Base-by-base conservation (phyloP, 495 filamentous ascomycete genomes). In the Amphirosellinia nigrospora region DNA sequence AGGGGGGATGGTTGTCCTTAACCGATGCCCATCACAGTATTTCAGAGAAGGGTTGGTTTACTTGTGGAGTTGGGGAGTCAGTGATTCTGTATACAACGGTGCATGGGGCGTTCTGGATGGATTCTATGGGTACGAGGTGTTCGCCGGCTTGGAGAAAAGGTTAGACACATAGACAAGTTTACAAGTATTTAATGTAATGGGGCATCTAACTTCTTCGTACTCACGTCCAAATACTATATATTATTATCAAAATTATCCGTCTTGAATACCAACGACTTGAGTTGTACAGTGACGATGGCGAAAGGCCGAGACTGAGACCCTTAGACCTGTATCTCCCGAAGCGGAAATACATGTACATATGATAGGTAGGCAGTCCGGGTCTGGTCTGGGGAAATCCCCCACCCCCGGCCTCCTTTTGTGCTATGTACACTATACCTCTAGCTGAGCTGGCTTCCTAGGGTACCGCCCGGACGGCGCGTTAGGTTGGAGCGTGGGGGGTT, bases 241-340 rank as follows among this genome's bases (percentile, higher is more conserved):
- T 46, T 46, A n/a, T n/a, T n/a, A n/a, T n/a, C n/a, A n/a, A n/a
- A n/a, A n/a, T n/a, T n/a, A n/a, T n/a, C n/a, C n/a, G n/a, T n/a
- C n/a, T n/a, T n/a, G n/a, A n/a, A n/a, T n/a, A n/a, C n/a, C n/a
- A n/a, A n/a, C n/a, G n/a, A n/a, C n/a, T n/a, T n/a, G n/a, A n/a
- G n/a, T n/a, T n/a, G n/a, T n/a, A n/a, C n/a, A n/a, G n/a, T n/a
- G n/a, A n/a, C n/a, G n/a, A n/a, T n/a, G n/a, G n/a, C n/a, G n/a
- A n/a, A n/a, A n/a, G n/a, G 26, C 59, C 59, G 59, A 62, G 21
- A 62, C 30, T 41, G 23, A 32, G 38, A 61, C 21, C 8, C 58
- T n/a, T 32, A 56, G 10, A 0, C 46, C 26, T 16, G 23, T 53
- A 30, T 53, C 36, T 58, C 55, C 30, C 10, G n/a, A 36, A 36